A percentile compares a stretch with the other conserved stretches of the same genome.
These are phyloP conservation scores for Penicillium lagena DNA, from an alignment of 495 filamentous ascomycete genomes.

Conservation along the genomic window DNA sequence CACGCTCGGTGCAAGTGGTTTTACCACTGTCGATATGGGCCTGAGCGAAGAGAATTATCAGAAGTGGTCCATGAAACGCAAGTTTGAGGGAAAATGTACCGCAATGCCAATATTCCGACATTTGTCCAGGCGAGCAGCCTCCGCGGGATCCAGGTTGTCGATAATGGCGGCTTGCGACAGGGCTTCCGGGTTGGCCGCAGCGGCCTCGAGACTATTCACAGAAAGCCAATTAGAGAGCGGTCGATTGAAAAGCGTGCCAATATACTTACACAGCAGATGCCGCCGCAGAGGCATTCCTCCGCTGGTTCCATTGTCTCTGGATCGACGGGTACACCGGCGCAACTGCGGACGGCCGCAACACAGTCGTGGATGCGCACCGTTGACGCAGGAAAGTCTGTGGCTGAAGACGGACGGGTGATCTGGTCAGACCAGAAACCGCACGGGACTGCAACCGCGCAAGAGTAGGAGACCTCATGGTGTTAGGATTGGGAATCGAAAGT, in stretches of 20 bases:
- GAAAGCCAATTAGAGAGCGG: conserved; percentile 1
- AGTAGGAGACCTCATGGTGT: conserved; percentile 40
- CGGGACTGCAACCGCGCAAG: conserved; percentile 38
- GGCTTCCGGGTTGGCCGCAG: conserved; percentile 49
- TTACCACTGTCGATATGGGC: conserved; percentile 99
- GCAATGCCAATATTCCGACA: conserved; percentile 98
- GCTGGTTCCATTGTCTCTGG: conserved; percentile 31
- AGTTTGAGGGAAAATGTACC: conserved; percentile 39
- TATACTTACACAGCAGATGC: conserved; percentile 36
- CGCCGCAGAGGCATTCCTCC: conserved; percentile 34
- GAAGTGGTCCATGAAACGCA: background rate
- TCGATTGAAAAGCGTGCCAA: background rate
- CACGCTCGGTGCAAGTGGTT: conserved; percentile 93
- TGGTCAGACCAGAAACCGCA: conserved; percentile 37
- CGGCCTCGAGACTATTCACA: conserved; percentile 51
- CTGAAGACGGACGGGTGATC: conserved; percentile 30
- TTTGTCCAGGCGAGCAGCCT: conserved; percentile 66
- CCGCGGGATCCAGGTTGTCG: conserved; percentile 65
- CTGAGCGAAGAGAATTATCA: conserved; percentile 32
- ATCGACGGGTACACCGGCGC: conserved; percentile 35
- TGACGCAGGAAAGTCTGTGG: conserved; percentile 28
- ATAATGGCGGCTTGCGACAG: conserved; percentile 65
- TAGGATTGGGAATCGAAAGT: conserved; percentile 19
- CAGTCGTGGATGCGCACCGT: conserved; percentile 36
- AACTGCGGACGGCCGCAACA: conserved; percentile 33